phyloP scores from a whole-genome alignment of 2,329 filamentous ascomycete genomes.

The Ceratocystis huliohia region DNA sequence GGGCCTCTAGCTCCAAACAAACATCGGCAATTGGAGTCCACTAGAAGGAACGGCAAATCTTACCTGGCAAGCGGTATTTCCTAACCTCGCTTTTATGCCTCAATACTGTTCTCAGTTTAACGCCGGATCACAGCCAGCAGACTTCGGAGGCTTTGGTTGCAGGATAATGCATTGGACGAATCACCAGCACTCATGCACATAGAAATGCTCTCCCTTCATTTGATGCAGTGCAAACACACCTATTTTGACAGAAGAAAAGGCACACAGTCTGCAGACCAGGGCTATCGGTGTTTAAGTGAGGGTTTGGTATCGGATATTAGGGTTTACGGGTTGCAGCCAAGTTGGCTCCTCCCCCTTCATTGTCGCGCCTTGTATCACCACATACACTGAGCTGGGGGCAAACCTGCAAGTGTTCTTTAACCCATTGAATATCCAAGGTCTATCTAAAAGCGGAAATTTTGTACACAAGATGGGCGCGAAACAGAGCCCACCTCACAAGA shows the following conservation, averaged over 20 bases:
- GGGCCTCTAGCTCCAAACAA: background rate
- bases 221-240: background rate
- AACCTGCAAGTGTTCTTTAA: background rate
- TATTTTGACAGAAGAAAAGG: background rate
- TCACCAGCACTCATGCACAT: background rate
- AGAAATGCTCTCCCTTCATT: background rate
- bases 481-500: background rate
- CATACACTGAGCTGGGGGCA: background rate
- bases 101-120: too few relatives aligned
- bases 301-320: background rate
- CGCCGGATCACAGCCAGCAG: too few relatives aligned
- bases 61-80: background rate
- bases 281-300: background rate
- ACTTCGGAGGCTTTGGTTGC: too few relatives aligned
- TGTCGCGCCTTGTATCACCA: background rate
- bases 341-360: background rate
- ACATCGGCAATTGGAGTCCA: background rate
- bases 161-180: too few relatives aligned
- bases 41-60: background rate
- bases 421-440: background rate
- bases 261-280: background rate
- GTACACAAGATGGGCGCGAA: constrained; percentile 12
- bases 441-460: constrained; percentile 17
- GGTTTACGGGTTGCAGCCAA: background rate
- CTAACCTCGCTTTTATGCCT: background rate